Base-by-base conservation (phyloP, 2,329 filamentous ascomycete species). In the Scedosporium boydii region DNA sequence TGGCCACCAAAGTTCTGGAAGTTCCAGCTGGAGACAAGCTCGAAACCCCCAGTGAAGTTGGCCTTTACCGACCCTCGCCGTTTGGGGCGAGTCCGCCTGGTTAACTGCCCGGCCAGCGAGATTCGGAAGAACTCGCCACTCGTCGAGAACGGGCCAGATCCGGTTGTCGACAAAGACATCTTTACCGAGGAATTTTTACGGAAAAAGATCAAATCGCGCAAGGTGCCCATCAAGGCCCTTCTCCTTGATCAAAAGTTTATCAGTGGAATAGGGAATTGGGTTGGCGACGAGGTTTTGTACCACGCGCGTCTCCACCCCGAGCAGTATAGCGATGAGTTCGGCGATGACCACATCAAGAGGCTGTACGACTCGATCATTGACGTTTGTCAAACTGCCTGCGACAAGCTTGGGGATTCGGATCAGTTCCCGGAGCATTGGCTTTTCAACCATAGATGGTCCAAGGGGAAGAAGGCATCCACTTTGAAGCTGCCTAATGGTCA, bases 231-330 rank as follows among this genome's bases (percentile, higher is more conserved):
- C 66, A 98, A 98, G 73, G 90, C 92, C 0, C 79, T 97, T 21
- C 78, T 99, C 12, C 80, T 98, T 3, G 91, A 98, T 71, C 95
- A 99, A 74, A 82, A 86, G 18, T 89, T 89, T 71, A 89, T 98
- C 65, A 95, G 90, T 69, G 95, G 95, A 6, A 90, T 99, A 65
- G 95, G 95, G 0, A 98, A 98, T 71, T 99, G 93, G 93, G 93
- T 99, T 61, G 92, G 88, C 0, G 95, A 99, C 71, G 95, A 99
- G 73, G 87, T 96, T 6, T 78, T 99, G 60, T 99, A 93, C 70
- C 88, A 98, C 68, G 89, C 95, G 4, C 86, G 83, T 59, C 82
- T 98, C 16, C 93, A 99, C 67, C 95, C 95, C 0, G 93, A 97
- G 72, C 91, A 96, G 72, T 96, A 96, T 75, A 91, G 88, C 74